Conservation (phyloP, 768 basidiomycete genomes). For the Sarcomyxa edulis region DNA sequence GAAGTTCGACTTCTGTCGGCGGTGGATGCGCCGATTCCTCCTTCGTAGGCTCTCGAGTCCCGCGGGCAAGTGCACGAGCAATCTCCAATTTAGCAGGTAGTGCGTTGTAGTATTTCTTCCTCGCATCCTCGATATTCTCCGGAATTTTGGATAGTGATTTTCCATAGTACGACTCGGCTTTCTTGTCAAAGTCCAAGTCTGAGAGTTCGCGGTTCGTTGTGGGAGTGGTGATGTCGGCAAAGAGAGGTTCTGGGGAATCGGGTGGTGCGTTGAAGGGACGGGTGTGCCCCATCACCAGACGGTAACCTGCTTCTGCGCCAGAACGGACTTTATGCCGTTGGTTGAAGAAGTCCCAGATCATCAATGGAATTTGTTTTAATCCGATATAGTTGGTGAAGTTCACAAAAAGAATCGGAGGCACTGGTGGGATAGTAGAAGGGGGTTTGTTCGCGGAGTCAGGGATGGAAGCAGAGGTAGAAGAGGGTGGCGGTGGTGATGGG, state of each 20-base stretch:
- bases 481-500: conserved; percentile 11
- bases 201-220: conserved; percentile 19
- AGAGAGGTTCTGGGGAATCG: conserved; percentile 13
- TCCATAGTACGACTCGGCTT: conserved; percentile 65
- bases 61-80: conserved; percentile 71
- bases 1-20: conserved; percentile 82
- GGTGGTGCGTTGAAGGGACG: conserved; percentile 50
- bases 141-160: conserved; percentile 49
- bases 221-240: conserved; percentile 18
- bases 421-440: conserved; percentile 56
- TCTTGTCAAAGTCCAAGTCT: conserved; percentile 75
- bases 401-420: conserved; percentile 77
- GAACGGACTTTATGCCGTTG: conserved; percentile 72
- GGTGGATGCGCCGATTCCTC: conserved; percentile 77
- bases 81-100: conserved; percentile 61
- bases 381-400: conserved; percentile 75
- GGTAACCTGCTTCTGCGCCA: conserved; percentile 80
- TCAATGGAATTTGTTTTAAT: conserved; percentile 76
- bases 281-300: conserved; percentile 56
- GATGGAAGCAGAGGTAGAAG: conserved; percentile 10
- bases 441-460: conserved; percentile 34
- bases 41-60: conserved; percentile 79
- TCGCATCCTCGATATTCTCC: conserved; percentile 58
- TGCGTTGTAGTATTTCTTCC: conserved; percentile 71
- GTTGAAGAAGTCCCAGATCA: conserved; percentile 93